phyloP scores from a whole-genome alignment of 23 red algal genomes.

The Rhodosorus marinus region DNA sequence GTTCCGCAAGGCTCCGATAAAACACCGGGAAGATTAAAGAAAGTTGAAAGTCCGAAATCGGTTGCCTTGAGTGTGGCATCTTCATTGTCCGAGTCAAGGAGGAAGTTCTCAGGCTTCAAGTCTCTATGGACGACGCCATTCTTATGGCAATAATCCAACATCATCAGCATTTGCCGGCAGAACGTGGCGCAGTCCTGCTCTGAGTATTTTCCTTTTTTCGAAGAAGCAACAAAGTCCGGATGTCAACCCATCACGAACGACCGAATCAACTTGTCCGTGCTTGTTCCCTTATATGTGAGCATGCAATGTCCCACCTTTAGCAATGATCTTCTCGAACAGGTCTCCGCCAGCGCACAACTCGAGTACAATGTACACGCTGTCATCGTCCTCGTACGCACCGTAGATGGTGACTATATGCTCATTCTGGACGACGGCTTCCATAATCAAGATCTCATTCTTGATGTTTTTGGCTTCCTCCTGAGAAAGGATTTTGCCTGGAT shows the following conservation, averaged over 20 bases:
- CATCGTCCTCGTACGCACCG: not conserved
- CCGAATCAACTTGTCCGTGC: no score
- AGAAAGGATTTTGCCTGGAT: not conserved
- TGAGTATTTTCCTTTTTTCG: constrained; percentile 13
- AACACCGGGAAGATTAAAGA: constrained; percentile 1
- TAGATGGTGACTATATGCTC: not conserved
- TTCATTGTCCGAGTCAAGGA: constrained; percentile 20
- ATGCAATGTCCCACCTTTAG: no score
- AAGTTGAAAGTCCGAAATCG: constrained; percentile 68
- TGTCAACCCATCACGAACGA: no score
- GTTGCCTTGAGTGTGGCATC: constrained; percentile 49
- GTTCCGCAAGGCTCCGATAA: constrained; percentile 63
- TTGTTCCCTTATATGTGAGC: no score
- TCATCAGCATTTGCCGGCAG: constrained; percentile 15
- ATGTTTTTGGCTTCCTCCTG: not conserved
- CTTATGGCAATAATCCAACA: constrained; percentile 32
- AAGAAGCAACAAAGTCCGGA: no score
- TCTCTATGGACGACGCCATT: constrained; percentile 64
- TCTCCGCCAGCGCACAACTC: not conserved
- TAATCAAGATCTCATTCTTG: not conserved
- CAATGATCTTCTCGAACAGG: not conserved
- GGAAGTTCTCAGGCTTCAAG: constrained; percentile 81
- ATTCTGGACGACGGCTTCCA: not conserved
- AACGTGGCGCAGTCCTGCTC: constrained; percentile 54
- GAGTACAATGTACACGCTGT: not conserved